These are phyloP conservation scores for Didymella sp. DNA, from an alignment of 2,329 filamentous ascomycete genomes.

Conservation along the genomic window DNA sequence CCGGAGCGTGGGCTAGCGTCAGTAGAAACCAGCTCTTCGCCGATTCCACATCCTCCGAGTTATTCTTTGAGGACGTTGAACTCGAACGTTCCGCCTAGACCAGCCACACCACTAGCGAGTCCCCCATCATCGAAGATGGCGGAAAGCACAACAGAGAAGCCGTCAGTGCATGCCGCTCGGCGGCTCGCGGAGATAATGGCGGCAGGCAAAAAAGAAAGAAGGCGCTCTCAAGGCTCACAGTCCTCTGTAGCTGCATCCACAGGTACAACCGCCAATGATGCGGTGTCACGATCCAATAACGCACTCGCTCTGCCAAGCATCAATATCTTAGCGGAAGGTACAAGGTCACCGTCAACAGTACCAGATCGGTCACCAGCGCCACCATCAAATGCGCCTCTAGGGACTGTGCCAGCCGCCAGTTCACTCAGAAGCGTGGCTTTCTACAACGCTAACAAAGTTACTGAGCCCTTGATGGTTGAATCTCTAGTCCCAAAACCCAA, in stretches of 20 bases:
- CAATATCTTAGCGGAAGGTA: conserved; percentile 29
- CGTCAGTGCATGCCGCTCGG: conserved; percentile 14
- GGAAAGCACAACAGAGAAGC: conserved; percentile 18
- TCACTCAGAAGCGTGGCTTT: conserved; percentile 40
- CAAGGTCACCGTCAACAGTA: conserved; percentile 46
- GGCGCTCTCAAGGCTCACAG: conserved; percentile 5
- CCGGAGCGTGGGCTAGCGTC: conserved; percentile 22
- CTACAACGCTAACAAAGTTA: conserved; percentile 21
- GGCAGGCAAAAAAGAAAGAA: conserved; percentile 11
- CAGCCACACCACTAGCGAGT: conserved; percentile 22
- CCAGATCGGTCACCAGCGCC: conserved; percentile 38
- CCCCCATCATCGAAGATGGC: conserved; percentile 28
- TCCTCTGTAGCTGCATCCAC: not conserved
- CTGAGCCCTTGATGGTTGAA: conserved; percentile 3
- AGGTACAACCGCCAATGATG: not conserved
- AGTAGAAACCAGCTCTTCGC: conserved; percentile 26
- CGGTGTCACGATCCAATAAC: not conserved
- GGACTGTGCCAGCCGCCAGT: conserved; percentile 35
- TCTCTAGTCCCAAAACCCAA: not conserved
- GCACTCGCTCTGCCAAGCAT: not conserved
- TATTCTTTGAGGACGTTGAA: conserved; percentile 30
- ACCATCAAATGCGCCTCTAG: conserved; percentile 37
- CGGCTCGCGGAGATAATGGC: conserved; percentile 21
- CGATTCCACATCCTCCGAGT: conserved; percentile 31
- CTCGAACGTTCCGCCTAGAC: conserved; percentile 31